Evolutionary conservation across 1,139 yeast genomes (phyloP).

Genomic region (Eremothecium gossypii): DNA sequence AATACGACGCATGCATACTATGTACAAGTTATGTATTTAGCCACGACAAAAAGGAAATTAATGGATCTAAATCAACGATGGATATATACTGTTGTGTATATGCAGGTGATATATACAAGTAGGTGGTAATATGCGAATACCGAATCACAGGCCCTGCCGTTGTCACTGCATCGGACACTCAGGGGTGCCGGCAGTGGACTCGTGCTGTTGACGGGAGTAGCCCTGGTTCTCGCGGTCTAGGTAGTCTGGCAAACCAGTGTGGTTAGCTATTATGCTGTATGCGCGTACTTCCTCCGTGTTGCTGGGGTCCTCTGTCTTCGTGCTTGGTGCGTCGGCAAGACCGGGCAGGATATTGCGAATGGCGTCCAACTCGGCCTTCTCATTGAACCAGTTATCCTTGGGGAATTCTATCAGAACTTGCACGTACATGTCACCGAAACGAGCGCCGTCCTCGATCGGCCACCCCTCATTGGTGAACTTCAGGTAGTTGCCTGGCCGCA

Average conservation of each 20-base stretch:
- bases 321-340: slow-evolving; percentile 3
- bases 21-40: slow-evolving; percentile 1
- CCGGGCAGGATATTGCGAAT: slow-evolving; percentile 49
- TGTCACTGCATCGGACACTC: slow-evolving; percentile 1
- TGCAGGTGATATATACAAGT: no score
- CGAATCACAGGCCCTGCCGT: neutral
- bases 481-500: slow-evolving; percentile 68
- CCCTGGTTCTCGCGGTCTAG: slow-evolving; percentile 7
- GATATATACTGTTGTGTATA: no score
- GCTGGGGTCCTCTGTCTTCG: slow-evolving; percentile 3
- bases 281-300: slow-evolving; percentile 17
- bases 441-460: slow-evolving; percentile 45
- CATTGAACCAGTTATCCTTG: slow-evolving; percentile 67
- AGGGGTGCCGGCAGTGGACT: slow-evolving; percentile 1
- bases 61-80: no score
- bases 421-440: slow-evolving; percentile 67
- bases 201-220: slow-evolving; percentile 5
- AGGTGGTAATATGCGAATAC: no score
- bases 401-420: slow-evolving; percentile 74
- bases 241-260: slow-evolving; percentile 18
- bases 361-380: slow-evolving; percentile 48
- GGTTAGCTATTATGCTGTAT: slow-evolving; percentile 11
- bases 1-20: neutral
- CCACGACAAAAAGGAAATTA: neutral
- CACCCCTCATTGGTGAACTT: slow-evolving; percentile 74